phyloP scores from a whole-genome alignment of 78 protist genomes.

The Dictyostelium capitatum region DNA sequence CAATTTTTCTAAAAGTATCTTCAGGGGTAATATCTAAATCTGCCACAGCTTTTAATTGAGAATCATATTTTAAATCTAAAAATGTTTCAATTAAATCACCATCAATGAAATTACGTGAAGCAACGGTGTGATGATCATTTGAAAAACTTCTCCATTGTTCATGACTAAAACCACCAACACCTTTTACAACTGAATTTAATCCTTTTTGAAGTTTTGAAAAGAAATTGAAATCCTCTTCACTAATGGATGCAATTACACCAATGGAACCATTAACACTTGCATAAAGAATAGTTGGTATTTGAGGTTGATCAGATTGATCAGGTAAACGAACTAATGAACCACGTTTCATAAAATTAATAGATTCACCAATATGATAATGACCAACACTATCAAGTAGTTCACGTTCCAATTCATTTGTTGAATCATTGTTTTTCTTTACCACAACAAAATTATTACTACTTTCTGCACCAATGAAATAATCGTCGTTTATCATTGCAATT shows the following conservation, averaged over 20 bases:
- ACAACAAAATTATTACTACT: slow-evolving; percentile 75
- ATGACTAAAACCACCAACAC: slow-evolving; percentile 92
- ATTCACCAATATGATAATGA: slow-evolving; percentile 92
- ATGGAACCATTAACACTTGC: slow-evolving; percentile 90
- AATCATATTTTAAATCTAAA: slow-evolving; percentile 74
- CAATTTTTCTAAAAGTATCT: slow-evolving; percentile 45
- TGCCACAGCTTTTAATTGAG: slow-evolving; percentile 34
- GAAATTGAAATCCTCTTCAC: slow-evolving; percentile 74
- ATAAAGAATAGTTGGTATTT: slow-evolving; percentile 75
- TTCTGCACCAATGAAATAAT: slow-evolving; percentile 91
- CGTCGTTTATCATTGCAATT: slow-evolving; percentile 88
- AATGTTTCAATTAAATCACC: slow-evolving; percentile 94
- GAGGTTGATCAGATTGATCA: slow-evolving; percentile 37
- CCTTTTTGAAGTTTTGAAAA: slow-evolving; percentile 43
- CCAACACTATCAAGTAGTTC: slow-evolving; percentile 83
- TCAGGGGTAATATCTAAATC: slow-evolving; percentile 54
- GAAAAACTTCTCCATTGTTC: slow-evolving; percentile 87
- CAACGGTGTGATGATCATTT: slow-evolving; percentile 70
- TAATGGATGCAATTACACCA: slow-evolving; percentile 88
- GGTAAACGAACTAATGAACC: slow-evolving; percentile 65
- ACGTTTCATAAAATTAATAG: slow-evolving; percentile 81
- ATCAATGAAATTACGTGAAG: slow-evolving; percentile 86
- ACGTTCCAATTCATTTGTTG: slow-evolving; percentile 91
- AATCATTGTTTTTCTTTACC: slow-evolving; percentile 64
- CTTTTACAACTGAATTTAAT: slow-evolving; percentile 62